These are phyloP conservation scores for Clavispora asparagi DNA, from an alignment of 805 yeast species.

Conservation along the genomic window DNA sequence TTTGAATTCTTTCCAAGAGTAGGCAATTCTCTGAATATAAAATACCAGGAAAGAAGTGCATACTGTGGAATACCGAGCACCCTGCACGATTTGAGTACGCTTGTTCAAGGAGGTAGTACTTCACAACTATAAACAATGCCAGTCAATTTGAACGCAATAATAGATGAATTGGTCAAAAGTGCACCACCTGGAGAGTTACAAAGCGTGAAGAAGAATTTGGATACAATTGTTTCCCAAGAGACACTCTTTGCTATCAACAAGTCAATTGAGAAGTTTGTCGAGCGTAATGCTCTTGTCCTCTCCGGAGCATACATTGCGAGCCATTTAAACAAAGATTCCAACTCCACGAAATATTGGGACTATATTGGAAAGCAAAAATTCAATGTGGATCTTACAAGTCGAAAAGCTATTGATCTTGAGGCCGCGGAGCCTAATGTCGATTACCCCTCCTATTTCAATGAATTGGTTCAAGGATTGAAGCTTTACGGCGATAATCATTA, in stretches of 20 bases:
- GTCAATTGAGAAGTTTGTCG: conserved; percentile 25
- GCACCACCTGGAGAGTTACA: conserved; percentile 38
- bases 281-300: conserved; percentile 26
- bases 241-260: conserved; percentile 18
- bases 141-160: conserved; percentile 21
- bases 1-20: no score
- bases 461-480: conserved; percentile 29
- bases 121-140: conserved; percentile 10
- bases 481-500: conserved; percentile 61
- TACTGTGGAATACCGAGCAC: not conserved
- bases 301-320: conserved; percentile 28
- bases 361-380: conserved; percentile 43
- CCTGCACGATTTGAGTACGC: not conserved
- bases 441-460: conserved; percentile 26
- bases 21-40: no score
- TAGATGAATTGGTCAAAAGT: conserved; percentile 25
- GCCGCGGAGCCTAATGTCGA: conserved; percentile 20
- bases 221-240: conserved; percentile 18
- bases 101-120: not conserved
- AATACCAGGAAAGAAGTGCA: not conserved
- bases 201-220: conserved; percentile 22
- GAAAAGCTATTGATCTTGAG: conserved; percentile 51
- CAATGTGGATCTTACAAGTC: conserved; percentile 52
- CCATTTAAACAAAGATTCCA: conserved; percentile 25
- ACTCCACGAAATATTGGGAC: conserved; percentile 48